Evolutionary conservation across 495 filamentous ascomycete genomes (phyloP), one percentile per base, ranked within the genome.

Genomic region (Penicillium egyptiacum): DNA sequence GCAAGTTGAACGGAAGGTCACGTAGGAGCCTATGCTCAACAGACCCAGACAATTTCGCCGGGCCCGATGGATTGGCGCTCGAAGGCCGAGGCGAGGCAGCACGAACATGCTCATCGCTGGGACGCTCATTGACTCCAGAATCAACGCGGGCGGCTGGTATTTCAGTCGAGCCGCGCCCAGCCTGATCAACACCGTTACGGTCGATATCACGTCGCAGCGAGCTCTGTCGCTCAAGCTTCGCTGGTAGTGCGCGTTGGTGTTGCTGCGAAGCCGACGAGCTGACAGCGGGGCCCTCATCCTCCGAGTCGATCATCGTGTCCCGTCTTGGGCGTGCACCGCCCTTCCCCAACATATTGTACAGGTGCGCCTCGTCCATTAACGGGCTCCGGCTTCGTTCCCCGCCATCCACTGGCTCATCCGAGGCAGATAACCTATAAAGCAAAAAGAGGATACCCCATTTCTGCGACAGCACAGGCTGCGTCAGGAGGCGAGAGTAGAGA

Each of bases 371-470:
- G 7, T 77, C 72, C 64, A 76, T 65, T 45, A 68, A 50, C 8
- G 76, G 76, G 52, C 75, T 78, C 30, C 75, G 65, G 51, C 68
- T 72, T 16, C 69, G 55, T 35, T 63, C 70, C 14, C 62, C 71
- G 5, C 62, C 68, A 17, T 73, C 71, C 7, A 57, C 64, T 9
- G 50, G 12, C 6, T 72, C 70, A 17, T 74, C 68, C 26, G 86
- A 85, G 58, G 85, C 83, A 46, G 88, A 85, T 41, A 98, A 79
- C 61, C 88, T 87, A 65, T 91, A 88, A 20, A 99, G 84, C 42
- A 99, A 81, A 67, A 93, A 91, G 6, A 99, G 79, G 60, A 97
- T 96, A 3, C 88, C 91, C 91, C 93, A 97, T 83, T 98, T 99
- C 70, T 96, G 88, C 62, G 86, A 87, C 30, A 99, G 79, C 2